Evolutionary conservation across 495 filamentous ascomycete genomes (phyloP), one percentile per base, ranked within the genome.

Genomic region (Aspergillus avenaceus): DNA sequence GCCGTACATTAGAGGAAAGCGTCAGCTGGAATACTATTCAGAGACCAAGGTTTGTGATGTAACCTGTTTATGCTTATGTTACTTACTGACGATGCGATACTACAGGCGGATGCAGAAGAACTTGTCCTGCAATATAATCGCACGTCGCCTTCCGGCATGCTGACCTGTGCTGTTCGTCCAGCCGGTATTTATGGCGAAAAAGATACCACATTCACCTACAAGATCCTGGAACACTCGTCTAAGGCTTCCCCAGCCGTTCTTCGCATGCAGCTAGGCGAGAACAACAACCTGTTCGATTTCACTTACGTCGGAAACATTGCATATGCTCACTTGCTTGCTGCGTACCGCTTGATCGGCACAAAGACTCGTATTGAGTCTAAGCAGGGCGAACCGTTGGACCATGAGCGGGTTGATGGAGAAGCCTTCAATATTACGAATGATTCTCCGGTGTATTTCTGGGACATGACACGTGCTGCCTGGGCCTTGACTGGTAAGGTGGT

Each of bases 391-490:
- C 83, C 85, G 8, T 75, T 91, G 21, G 83, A 88, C 64, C 70
- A 84, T 61, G 89, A 95, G 69, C 77, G 76, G 23, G 88, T 96
- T 11, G 93, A 97, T 62, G 93, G 93, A 31, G 91, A 97, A 66
- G 86, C 87, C 19, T 98, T 97, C 80, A 81, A 96, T 65, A 85
- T 98, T 67, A 97, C 93, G 51, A 97, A 98, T 66, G 91, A 87
- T 61, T 75, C 78, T 46, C 93, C 93, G 0, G 75, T 95, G 19
- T 96, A 95, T 63, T 98, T 98, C 77, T 98, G 92, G 92, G 95
- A 98, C 63, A 86, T 92, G 59, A 79, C 84, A 28, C 84, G 88
- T 31, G 77, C 81, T 31, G 78, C 92, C 25, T 97, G 91, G 90
- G 78, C 75, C 5, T 73, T 83, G n/a, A 83, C 81, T 11, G 83